Base-by-base conservation (phyloP, 495 filamentous ascomycete genomes). In the Penicillium bovifimosum region DNA sequence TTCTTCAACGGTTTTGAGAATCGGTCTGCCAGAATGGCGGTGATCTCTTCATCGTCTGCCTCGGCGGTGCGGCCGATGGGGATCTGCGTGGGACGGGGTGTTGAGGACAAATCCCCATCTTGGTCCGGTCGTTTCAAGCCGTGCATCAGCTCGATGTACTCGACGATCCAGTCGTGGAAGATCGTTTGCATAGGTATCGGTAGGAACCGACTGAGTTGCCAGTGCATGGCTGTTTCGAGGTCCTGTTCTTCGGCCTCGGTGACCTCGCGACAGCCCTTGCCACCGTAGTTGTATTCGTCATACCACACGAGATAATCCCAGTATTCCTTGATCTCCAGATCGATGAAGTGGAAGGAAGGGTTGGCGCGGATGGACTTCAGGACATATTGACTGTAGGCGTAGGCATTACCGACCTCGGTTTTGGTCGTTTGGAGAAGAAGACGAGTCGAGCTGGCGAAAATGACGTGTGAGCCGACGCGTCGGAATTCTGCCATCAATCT, bases 251-350 rank as follows among this genome's bases (percentile, higher is more conserved):
- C 92, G 32, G 78, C 76, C 62, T 95, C 93, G 26, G 86, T 76
- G 9, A 96, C 88, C 58, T 93, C 81, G 28, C 82, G 79, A 62
- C 87, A 93, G 3, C 89, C 95, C 62, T 93, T 96, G 49, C 93
- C 93, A 47, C 93, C 93, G 65, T 96, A 96, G 69, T 99, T 99
- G 74, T 91, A 93, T 70, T 96, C 91, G 66, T 99, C 93, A 55
- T 96, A 96, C 93, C 93, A 99, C n/a, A 96, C 84, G 0, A 99
- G 83, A 67, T 96, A 97, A 64, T 99, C 93, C 93, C 93, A 99
- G 66, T 97, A 99, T 66, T 99, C 93, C 59, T 91, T 96, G 65
- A 99, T 95, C 58, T 96, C 88, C 9, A 99, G 78, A 58, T 99
- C 95, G 42, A 99, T 84, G 69, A 99, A 99, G 65, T 95, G 87